Conservation (phyloP, 2,329 filamentous ascomycete genomes). For the Drechmeria coniospora region DNA sequence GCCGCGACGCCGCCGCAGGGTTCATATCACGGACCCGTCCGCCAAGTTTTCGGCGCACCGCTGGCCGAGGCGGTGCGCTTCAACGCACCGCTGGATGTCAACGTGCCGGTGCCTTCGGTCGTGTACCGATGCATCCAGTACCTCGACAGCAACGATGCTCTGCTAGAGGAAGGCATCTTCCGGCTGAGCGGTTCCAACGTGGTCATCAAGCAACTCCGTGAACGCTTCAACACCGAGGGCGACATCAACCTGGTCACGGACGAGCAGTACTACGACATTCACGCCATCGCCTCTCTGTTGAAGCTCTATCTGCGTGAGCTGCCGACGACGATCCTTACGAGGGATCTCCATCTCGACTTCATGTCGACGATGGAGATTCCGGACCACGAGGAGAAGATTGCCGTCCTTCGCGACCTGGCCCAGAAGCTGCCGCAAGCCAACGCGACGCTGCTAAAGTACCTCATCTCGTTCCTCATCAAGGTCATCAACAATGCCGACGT, state of each 20-base stretch:
- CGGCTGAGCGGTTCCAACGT: slow-evolving; percentile 92
- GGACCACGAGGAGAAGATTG: slow-evolving; percentile 61
- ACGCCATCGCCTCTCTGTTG: slow-evolving; percentile 84
- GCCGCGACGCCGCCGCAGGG: slow-evolving; percentile 26
- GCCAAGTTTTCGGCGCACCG: slow-evolving; percentile 71
- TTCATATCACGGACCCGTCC: slow-evolving; percentile 36
- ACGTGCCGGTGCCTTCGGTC: slow-evolving; percentile 71
- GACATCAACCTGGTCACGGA: slow-evolving; percentile 78
- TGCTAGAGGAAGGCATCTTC: slow-evolving; percentile 88
- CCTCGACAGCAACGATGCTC: slow-evolving; percentile 65
- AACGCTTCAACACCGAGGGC: slow-evolving; percentile 85
- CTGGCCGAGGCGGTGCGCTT: slow-evolving; percentile 75
- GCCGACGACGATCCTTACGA: slow-evolving; percentile 77
- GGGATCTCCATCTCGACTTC: slow-evolving; percentile 82
- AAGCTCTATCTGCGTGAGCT: slow-evolving; percentile 91
- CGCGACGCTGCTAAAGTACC: slow-evolving; percentile 62
- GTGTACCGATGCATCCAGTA: slow-evolving; percentile 95
- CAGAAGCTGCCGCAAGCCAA: slow-evolving; percentile 69
- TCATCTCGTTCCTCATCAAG: slow-evolving; percentile 77
- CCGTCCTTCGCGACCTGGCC: slow-evolving; percentile 61
- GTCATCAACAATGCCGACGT: slow-evolving; percentile 80
- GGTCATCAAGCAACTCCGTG: slow-evolving; percentile 77
- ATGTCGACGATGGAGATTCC: slow-evolving; percentile 67
- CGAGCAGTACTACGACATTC: slow-evolving; percentile 82
- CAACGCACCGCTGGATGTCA: slow-evolving; percentile 56